Evolutionary conservation across 495 filamentous ascomycete genomes (phyloP).

Genomic region (Annulohypoxylon bovei): DNA sequence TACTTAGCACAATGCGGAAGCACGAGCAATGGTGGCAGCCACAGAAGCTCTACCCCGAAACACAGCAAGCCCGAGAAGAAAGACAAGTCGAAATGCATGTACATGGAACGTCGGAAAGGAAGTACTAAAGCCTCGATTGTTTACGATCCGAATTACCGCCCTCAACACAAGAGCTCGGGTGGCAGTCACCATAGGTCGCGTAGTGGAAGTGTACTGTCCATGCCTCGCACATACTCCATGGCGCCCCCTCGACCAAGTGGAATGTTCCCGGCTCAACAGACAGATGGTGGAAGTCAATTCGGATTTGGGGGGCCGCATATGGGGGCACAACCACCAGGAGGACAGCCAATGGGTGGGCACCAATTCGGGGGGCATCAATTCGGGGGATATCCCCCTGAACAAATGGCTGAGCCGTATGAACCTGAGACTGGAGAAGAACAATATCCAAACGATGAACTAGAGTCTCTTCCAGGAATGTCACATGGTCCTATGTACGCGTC

Average conservation of each 20-base stretch:
- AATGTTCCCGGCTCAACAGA: not conserved
- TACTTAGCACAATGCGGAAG: not conserved
- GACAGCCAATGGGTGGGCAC: not conserved
- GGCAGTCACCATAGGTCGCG: not conserved
- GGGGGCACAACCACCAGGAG: not conserved
- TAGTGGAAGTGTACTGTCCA: not conserved
- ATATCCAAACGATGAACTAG: too few relatives aligned
- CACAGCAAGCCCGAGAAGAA: not conserved
- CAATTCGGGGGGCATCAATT: not conserved
- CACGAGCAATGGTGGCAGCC: not conserved
- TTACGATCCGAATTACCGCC: not conserved
- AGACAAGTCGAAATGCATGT: not conserved
- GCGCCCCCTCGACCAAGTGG: not conserved
- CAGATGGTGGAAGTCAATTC: not conserved
- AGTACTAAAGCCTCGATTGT: not conserved
- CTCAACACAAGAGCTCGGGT: not conserved
- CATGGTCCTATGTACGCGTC: not conserved
- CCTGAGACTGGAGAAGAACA: too few relatives aligned
- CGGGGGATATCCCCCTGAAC: not conserved
- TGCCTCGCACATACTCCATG: not conserved
- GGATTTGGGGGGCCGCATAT: not conserved
- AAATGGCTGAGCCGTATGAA: not conserved
- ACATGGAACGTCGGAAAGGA: conserved; percentile 1
- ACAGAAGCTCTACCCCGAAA: not conserved
- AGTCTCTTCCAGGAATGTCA: not conserved